phyloP scores from a whole-genome alignment of 257 asterid genomes.

The Jaltomata sinuosa region DNA sequence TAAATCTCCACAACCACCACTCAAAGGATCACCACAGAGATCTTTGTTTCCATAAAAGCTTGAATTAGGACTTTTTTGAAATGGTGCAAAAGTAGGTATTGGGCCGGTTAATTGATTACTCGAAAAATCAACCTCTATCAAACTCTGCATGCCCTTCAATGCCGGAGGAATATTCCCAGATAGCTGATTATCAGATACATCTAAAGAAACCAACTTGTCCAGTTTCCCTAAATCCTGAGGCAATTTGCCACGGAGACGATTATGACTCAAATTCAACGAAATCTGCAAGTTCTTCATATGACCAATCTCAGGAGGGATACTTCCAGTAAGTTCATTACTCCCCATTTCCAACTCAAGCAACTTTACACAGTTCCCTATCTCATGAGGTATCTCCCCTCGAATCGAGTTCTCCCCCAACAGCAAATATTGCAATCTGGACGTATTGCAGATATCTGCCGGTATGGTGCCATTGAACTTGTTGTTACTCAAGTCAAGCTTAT shows the following conservation, averaged over 20 bases:
- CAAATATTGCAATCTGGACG: conserved; percentile 72
- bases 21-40: conserved; percentile 87
- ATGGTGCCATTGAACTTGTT: conserved; percentile 67
- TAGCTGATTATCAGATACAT: conserved; percentile 79
- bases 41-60: conserved; percentile 77
- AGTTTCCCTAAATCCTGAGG: conserved; percentile 83
- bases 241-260: conserved; percentile 63
- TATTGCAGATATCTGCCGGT: conserved; percentile 59
- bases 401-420: conserved; percentile 54
- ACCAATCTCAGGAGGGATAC: conserved; percentile 78
- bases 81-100: conserved; percentile 68
- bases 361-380: conserved; percentile 78
- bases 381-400: conserved; percentile 66
- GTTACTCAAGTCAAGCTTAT: conserved; percentile 76
- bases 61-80: conserved; percentile 76
- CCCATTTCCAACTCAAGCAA: conserved; percentile 78
- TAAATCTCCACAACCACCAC: conserved; percentile 44
- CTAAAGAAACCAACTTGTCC: conserved; percentile 87
- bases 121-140: conserved; percentile 88
- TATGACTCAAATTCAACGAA: conserved; percentile 68
- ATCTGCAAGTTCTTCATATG: conserved; percentile 85
- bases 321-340: conserved; percentile 61
- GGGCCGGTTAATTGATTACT: conserved; percentile 71
- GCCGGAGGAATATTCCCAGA: conserved; percentile 64
- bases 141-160: conserved; percentile 79